phyloP scores from a whole-genome alignment of 495 filamentous ascomycete genomes.

The Collariella sp. region DNA sequence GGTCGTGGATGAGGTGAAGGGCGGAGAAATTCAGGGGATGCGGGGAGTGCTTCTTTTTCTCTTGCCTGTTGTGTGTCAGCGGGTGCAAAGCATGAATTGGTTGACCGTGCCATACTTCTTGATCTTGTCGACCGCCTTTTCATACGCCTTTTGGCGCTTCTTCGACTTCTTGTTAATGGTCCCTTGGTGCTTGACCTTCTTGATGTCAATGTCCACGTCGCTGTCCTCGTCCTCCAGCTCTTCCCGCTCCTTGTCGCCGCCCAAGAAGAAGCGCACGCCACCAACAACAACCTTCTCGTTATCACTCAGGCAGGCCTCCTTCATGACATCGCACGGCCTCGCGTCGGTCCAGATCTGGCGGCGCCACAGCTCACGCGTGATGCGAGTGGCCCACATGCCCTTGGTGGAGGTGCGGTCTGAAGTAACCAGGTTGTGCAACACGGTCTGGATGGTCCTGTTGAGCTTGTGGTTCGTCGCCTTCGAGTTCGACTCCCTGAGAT shows the following conservation, averaged over 20 bases:
- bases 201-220: slow-evolving; percentile 72
- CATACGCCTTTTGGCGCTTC: slow-evolving; percentile 70
- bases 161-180: slow-evolving; percentile 93
- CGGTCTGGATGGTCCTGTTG: slow-evolving; percentile 86
- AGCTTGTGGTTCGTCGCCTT: slow-evolving; percentile 84
- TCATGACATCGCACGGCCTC: slow-evolving; percentile 91
- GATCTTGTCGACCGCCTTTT: slow-evolving; percentile 67
- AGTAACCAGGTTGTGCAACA: slow-evolving; percentile 81
- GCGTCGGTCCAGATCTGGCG: slow-evolving; percentile 41
- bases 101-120: slow-evolving; percentile 28
- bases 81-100: too few relatives aligned
- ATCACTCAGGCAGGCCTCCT: slow-evolving; percentile 70
- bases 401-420: slow-evolving; percentile 75
- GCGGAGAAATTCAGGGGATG: slow-evolving; percentile 94
- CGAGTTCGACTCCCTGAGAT: slow-evolving; percentile 74
- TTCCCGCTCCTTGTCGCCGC: slow-evolving; percentile 88
- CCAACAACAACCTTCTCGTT: slow-evolving; percentile 85
- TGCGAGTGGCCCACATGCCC: slow-evolving; percentile 71
- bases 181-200: slow-evolving; percentile 69
- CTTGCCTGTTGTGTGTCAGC: slow-evolving; percentile 48
- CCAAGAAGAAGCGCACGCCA: slow-evolving; percentile 88
- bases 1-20: slow-evolving; percentile 86
- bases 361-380: slow-evolving; percentile 36
- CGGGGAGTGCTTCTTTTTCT: slow-evolving; percentile 78
- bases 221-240: slow-evolving; percentile 83